Conservation (phyloP, 805 yeast species). For the Teunomyces pallodes region DNA sequence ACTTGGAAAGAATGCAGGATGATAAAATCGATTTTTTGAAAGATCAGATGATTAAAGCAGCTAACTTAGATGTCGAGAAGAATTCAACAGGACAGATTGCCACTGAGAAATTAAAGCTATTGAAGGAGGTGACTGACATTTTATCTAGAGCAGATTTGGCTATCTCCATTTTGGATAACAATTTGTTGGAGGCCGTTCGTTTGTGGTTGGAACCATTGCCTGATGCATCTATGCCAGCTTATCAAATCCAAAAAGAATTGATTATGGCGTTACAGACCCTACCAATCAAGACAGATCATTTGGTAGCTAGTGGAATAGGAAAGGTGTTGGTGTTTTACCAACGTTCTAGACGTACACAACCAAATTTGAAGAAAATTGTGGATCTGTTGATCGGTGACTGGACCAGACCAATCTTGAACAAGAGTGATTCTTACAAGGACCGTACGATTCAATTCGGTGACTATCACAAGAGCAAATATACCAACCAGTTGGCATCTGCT, state of each 20-base stretch:
- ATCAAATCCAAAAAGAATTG: conserved; percentile 87
- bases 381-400: conserved; percentile 92
- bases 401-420: conserved; percentile 97
- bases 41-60: conserved; percentile 86
- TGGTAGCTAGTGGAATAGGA: conserved; percentile 92
- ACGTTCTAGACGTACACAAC: conserved; percentile 84
- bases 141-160: conserved; percentile 81
- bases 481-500: conserved; percentile 38
- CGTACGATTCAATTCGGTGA: conserved; percentile 66
- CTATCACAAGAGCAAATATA: conserved; percentile 60
- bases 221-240: conserved; percentile 96
- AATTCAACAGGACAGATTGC: conserved; percentile 65
- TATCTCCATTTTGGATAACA: conserved; percentile 91
- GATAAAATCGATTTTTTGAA: conserved; percentile 79
- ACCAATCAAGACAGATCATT: conserved; percentile 93
- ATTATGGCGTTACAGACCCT: conserved; percentile 69
- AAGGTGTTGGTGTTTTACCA: conserved; percentile 92
- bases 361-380: conserved; percentile 79
- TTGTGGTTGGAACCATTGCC: conserved; percentile 98
- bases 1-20: conserved; percentile 92
- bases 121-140: conserved; percentile 74
- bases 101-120: conserved; percentile 69
- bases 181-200: conserved; percentile 86
- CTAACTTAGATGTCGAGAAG: conserved; percentile 67
- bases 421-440: conserved; percentile 92